Evolutionary conservation across 2,329 filamentous ascomycete species (phyloP).

Genomic region (Colletotrichum simmondsii): DNA sequence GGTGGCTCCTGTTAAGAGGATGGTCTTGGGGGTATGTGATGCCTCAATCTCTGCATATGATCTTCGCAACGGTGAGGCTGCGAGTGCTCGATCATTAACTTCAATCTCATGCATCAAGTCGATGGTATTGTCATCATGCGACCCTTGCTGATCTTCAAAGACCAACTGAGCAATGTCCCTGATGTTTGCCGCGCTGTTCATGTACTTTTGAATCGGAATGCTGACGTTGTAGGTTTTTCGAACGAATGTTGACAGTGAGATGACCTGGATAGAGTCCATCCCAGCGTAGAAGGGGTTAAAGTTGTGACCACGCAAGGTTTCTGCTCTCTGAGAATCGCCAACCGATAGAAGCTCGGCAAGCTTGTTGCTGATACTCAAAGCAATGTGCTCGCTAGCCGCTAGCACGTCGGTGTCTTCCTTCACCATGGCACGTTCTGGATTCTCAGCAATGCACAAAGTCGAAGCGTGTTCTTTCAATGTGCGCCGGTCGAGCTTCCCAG

Average conservation of each 20-base stretch:
- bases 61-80: neutral
- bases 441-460: neutral
- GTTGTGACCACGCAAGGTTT: constrained; percentile 5
- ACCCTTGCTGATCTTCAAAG: neutral
- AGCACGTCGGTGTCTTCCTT: neutral
- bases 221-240: constrained; percentile 12
- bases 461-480: neutral
- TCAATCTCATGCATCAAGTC: constrained; percentile 18
- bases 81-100: neutral
- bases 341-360: constrained; percentile 8
- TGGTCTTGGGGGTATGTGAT: neutral
- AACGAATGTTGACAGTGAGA: constrained; percentile 17
- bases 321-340: neutral
- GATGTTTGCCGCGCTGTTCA: constrained; percentile 21
- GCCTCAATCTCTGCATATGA: neutral
- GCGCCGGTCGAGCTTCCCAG: constrained; percentile 38
- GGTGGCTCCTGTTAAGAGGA: constrained; percentile 33
- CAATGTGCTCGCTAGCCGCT: constrained; percentile 1
- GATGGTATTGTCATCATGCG: neutral
- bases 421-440: neutral
- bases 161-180: constrained; percentile 17
- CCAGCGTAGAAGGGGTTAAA: constrained; percentile 28
- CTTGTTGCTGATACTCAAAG: constrained; percentile 18
- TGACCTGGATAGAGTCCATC: constrained; percentile 30
- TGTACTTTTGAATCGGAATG: constrained; percentile 18